Conservation (phyloP, 306 rosid genomes). For the Quercus ilex region DNA sequence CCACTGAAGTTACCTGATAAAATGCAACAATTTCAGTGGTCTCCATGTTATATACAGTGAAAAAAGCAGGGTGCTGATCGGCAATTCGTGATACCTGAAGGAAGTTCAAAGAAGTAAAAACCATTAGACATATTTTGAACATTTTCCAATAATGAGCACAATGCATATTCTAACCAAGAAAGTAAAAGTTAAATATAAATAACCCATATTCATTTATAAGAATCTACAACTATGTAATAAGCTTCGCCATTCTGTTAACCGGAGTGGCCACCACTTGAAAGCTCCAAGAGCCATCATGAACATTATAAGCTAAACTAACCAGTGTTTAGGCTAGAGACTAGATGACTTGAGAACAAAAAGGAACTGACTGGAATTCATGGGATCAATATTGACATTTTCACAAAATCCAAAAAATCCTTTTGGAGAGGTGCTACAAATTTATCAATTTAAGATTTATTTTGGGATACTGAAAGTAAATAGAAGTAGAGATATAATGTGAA, state of each 20-base stretch:
- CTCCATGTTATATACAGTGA: constrained; percentile 95
- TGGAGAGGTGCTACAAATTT: too few species aligned
- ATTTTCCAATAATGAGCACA: constrained; percentile 21
- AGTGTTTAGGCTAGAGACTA: background rate
- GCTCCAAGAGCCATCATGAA: background rate
- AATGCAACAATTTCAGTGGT: constrained; percentile 91
- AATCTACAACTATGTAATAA: background rate
- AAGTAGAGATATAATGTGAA: too few species aligned
- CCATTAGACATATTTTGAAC: constrained; percentile 16
- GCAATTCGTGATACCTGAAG: constrained; percentile 75
- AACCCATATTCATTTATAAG: background rate
- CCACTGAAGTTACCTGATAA: constrained; percentile 57
- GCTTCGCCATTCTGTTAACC: background rate
- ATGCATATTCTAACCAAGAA: constrained; percentile 4
- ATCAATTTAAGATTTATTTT: too few species aligned
- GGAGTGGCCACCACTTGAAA: background rate
- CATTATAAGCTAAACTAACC: background rate
- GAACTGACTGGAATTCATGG: background rate
- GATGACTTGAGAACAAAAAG: background rate
- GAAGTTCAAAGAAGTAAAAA: constrained; percentile 35
- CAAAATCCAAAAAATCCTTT: too few species aligned
- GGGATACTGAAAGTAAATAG: too few species aligned
- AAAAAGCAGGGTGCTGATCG: constrained; percentile 79
- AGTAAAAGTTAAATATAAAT: background rate
- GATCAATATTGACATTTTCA: background rate